Percentiles rank a stretch among this genome's conserved stretches.
Evolutionary conservation across 1,284 basidiomycete species (phyloP).

Genomic region (Coniferiporia weirii): DNA sequence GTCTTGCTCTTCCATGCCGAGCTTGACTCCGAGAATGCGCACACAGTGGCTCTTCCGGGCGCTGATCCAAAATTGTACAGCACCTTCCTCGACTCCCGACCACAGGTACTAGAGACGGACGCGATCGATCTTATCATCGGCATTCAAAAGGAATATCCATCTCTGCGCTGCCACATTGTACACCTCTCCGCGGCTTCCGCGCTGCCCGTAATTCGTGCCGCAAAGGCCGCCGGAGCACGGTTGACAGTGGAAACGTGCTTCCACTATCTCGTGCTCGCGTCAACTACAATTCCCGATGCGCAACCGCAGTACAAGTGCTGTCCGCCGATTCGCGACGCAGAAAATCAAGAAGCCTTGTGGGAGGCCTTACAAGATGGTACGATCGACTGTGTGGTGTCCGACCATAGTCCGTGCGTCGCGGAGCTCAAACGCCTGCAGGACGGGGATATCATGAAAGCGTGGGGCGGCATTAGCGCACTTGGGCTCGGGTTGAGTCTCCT

Average conservation of each 20-base stretch:
- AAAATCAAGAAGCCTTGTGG: slow-evolving; percentile 75
- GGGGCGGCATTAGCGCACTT: slow-evolving; percentile 89
- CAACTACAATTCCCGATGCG: slow-evolving; percentile 62
- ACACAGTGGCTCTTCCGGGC: slow-evolving; percentile 17
- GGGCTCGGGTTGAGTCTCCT: slow-evolving; percentile 83
- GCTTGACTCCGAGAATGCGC: slow-evolving; percentile 41
- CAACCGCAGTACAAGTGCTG: slow-evolving; percentile 88
- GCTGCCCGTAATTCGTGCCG: slow-evolving; percentile 68
- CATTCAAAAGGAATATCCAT: slow-evolving; percentile 57
- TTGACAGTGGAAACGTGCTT: slow-evolving; percentile 93
- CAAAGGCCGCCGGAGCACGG: slow-evolving; percentile 56
- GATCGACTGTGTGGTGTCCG: slow-evolving; percentile 88
- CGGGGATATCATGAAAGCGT: slow-evolving; percentile 81
- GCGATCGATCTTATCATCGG: slow-evolving; percentile 73
- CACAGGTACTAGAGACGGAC: slow-evolving; percentile 68
- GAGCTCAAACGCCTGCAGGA: slow-evolving; percentile 77
- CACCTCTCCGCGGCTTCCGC: slow-evolving; percentile 84
- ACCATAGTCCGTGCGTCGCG: slow-evolving; percentile 86
- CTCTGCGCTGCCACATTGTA: slow-evolving; percentile 84
- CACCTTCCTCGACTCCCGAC: slow-evolving; percentile 82
- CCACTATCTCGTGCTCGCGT: slow-evolving; percentile 76
- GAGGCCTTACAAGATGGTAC: slow-evolving; percentile 72
- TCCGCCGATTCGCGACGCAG: slow-evolving; percentile 79
- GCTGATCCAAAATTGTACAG: slow-evolving; percentile 54
- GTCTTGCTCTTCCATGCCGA: slow-evolving; percentile 91